Base-by-base conservation (phyloP, 805 yeast species). In the Kuraishia molischiana region DNA sequence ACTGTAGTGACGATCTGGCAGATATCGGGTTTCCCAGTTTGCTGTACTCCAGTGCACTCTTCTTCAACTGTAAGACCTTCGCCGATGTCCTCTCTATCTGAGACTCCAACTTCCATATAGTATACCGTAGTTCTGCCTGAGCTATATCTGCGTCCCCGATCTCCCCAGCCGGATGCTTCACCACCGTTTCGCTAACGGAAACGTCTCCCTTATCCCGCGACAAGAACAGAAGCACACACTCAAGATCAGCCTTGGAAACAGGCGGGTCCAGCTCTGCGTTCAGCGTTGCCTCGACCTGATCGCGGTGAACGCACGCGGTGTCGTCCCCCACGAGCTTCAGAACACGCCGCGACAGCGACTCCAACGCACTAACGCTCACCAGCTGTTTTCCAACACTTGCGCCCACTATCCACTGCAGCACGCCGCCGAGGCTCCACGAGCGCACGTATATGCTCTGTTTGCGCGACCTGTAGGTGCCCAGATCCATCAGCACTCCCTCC, bases 1-100 rank as follows among this genome's bases (percentile, higher is more conserved):
- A 33, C 21, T 41, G 50, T 6, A 56, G 41, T 36, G 48, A 50
- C 13, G 50, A 38, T 32, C 47, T 51, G 2, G 59, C 59, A 5
- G 40, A 37, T 2, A 19, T 13, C 17, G 17, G 19, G 26, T 35
- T 28, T 4, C 32, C 32, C 15, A 18, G 18, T 14, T 18, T 5
- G 22, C 24, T 15, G 11, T 26, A 19, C 10, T 17, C 18, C 24
- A 26, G 38, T n/a, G 14, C 26, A 11, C 11, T 22, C 15, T 31
- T 19, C 20, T 15, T 18, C 8, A 31, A n/a, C 18, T 9, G 20
- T 5, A 5, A 5, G 9, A 31, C 9, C 18, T 31, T 19, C 8
- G 13, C 11, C 4, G 13, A 18, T n/a, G 20, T 31, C 6, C 17
- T 15, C 14, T 8, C 35, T n/a, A n/a, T 32, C 17, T 22, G 22